Conservation (phyloP, 202 grass and related monocot genomes). For the Dendrocalamus latiflorus region DNA sequence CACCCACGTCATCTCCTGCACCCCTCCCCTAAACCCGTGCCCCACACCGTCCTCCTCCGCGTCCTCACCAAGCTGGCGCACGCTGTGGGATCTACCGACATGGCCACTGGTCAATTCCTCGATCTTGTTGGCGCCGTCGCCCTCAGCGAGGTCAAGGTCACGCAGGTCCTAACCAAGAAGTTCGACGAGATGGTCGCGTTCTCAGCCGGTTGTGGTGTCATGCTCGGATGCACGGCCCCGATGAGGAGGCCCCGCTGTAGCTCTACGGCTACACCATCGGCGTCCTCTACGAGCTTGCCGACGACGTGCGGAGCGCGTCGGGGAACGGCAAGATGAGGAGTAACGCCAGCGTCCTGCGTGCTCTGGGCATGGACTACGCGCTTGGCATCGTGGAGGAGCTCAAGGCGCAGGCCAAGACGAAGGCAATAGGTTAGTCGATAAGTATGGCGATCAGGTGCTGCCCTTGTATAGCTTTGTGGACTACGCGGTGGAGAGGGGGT, state of each 20-base stretch:
- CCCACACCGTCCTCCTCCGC: conserved; percentile 41
- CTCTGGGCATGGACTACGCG: too few species aligned
- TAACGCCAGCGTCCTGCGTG: conserved; percentile 65
- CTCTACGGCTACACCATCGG: conserved; percentile 69
- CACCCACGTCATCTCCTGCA: conserved; percentile 53
- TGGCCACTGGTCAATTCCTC: conserved; percentile 71
- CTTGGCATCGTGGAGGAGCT: too few species aligned
- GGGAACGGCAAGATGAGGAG: conserved; percentile 71
- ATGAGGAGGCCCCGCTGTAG: conserved; percentile 58
- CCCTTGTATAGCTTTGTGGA: too few species aligned
- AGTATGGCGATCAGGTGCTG: too few species aligned
- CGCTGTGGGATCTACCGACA: conserved; percentile 72
- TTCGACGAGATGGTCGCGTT: conserved; percentile 84
- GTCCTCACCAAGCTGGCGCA: conserved; percentile 64
- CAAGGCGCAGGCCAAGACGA: too few species aligned
- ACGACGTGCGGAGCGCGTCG: conserved; percentile 67
- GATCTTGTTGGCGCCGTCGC: conserved; percentile 52
- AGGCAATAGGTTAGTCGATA: too few species aligned
- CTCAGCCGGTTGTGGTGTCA: conserved; percentile 61
- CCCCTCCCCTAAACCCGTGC: conserved; percentile 41
- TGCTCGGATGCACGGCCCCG: conserved; percentile 54
- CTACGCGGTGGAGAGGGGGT: too few species aligned
- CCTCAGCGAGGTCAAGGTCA: conserved; percentile 53
- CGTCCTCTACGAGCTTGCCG: conserved; percentile 76
- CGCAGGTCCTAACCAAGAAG: conserved; percentile 82